A percentile compares a stretch with the other conserved stretches of the same genome.
phyloP scores from a whole-genome alignment of 2,329 filamentous ascomycete species.

The Leptodontidium sp. region DNA sequence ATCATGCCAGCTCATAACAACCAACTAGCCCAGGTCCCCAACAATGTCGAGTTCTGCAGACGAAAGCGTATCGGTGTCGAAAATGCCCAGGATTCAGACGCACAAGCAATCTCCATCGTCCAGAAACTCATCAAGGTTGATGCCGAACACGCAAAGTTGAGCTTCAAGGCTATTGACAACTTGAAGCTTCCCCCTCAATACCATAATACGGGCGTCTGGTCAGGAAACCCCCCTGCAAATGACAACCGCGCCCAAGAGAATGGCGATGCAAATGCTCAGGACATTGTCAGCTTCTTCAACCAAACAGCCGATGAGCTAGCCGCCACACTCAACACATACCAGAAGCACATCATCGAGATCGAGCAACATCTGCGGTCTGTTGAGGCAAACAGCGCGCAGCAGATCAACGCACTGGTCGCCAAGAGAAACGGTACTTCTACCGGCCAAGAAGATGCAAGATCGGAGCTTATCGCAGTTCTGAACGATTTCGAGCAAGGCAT shows the following conservation, averaged over 20 bases:
- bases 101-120: constrained; percentile 63
- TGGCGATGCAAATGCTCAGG: constrained; percentile 61
- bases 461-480: constrained; percentile 65
- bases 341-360: constrained; percentile 67
- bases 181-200: constrained; percentile 71
- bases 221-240: constrained; percentile 51
- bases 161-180: constrained; percentile 78
- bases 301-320: constrained; percentile 68
- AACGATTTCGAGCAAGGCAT: constrained; percentile 72
- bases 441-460: constrained; percentile 54
- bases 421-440: constrained; percentile 50
- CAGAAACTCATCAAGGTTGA: constrained; percentile 69
- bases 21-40: constrained; percentile 69
- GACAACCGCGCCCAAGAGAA: constrained; percentile 48
- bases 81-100: constrained; percentile 68
- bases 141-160: constrained; percentile 73
- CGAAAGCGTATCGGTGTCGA: constrained; percentile 70
- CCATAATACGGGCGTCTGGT: constrained; percentile 53
- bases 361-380: constrained; percentile 70
- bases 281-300: constrained; percentile 71
- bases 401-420: constrained; percentile 62
- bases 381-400: constrained; percentile 65
- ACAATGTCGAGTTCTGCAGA: constrained; percentile 70
- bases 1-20: constrained; percentile 70
- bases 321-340: constrained; percentile 63